Evolutionary conservation across 2,329 filamentous ascomycete species (phyloP).

Genomic region (Fusarium longipes): DNA sequence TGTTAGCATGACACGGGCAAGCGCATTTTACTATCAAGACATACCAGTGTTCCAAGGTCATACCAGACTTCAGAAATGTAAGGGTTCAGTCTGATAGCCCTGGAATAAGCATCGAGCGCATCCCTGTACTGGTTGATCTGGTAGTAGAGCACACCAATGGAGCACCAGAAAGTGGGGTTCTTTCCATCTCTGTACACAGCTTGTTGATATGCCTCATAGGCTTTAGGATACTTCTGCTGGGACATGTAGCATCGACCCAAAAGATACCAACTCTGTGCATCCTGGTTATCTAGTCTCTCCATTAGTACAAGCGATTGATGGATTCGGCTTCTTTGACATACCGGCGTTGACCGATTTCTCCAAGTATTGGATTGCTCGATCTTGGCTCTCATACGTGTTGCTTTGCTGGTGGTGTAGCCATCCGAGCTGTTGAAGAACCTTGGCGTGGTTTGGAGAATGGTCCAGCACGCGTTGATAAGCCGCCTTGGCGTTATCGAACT

Average conservation of each 20-base stretch:
- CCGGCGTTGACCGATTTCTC: slow-evolving; percentile 96
- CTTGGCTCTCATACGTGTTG: slow-evolving; percentile 89
- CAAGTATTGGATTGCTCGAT: slow-evolving; percentile 95
- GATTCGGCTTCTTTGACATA: slow-evolving; percentile 57
- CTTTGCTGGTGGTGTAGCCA: slow-evolving; percentile 99
- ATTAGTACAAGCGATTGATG: slow-evolving; percentile 1
- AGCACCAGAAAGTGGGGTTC: slow-evolving; percentile 99
- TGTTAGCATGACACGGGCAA: slow-evolving; percentile 44
- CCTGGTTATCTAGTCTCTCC: slow-evolving; percentile 78
- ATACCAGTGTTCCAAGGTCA: slow-evolving; percentile 92
- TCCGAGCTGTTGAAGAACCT: slow-evolving; percentile 96
- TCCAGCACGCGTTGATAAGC: slow-evolving; percentile 95
- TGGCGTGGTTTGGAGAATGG: slow-evolving; percentile 94
- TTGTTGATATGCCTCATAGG: slow-evolving; percentile 98
- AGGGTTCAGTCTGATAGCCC: slow-evolving; percentile 94
- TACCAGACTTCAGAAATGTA: slow-evolving; percentile 99
- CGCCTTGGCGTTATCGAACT: slow-evolving; percentile 93
- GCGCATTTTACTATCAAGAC: slow-evolving; percentile 50
- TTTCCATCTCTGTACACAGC: slow-evolving; percentile 97
- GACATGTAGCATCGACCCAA: slow-evolving; percentile 99
- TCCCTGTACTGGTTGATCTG: slow-evolving; percentile 99
- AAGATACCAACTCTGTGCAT: slow-evolving; percentile 98
- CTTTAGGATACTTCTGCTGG: slow-evolving; percentile 98
- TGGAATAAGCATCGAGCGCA: slow-evolving; percentile 95
- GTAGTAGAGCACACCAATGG: slow-evolving; percentile 98